Evolutionary conservation across 1,284 basidiomycete genomes (phyloP).

Genomic region (Puccinia sorghi): DNA sequence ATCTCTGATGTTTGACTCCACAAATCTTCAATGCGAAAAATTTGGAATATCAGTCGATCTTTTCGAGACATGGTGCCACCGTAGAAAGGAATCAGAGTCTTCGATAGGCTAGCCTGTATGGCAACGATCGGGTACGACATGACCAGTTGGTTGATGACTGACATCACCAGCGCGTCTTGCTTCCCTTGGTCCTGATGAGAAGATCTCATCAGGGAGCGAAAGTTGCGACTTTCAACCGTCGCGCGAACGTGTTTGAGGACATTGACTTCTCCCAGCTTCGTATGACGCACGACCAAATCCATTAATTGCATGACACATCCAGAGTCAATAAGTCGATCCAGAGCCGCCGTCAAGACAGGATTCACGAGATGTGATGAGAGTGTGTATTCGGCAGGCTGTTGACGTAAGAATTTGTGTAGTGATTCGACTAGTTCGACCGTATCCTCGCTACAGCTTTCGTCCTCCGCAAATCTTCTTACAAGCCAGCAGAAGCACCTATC

Average conservation of each 20-base stretch:
- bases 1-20: slow-evolving; percentile 25
- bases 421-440: slow-evolving; percentile 23
- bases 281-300: slow-evolving; percentile 7
- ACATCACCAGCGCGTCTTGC: slow-evolving; percentile 32
- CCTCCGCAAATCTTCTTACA: slow-evolving; percentile 47
- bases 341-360: slow-evolving; percentile 33
- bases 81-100: slow-evolving; percentile 38
- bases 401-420: slow-evolving; percentile 17
- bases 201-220: slow-evolving; percentile 41
- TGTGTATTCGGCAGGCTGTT: slow-evolving; percentile 10
- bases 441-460: slow-evolving; percentile 15
- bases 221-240: slow-evolving; percentile 39
- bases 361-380: slow-evolving; percentile 46
- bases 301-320: slow-evolving; percentile 35
- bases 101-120: slow-evolving; percentile 30
- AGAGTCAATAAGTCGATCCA: slow-evolving; percentile 27
- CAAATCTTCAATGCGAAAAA: slow-evolving; percentile 47
- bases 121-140: slow-evolving; percentile 26
- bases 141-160: slow-evolving; percentile 21
- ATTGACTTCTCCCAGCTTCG: slow-evolving; percentile 28
- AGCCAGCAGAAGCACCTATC: slow-evolving; percentile 41
- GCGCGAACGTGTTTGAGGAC: slow-evolving; percentile 35
- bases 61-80: slow-evolving; percentile 39
- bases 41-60: slow-evolving; percentile 32
- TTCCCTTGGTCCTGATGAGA: slow-evolving; percentile 1